A percentile compares a stretch with the other conserved stretches of the same genome.
These are phyloP conservation scores for Avena sativa DNA, from an alignment of 176 grass and related monocot genomes.

Conservation along the genomic window DNA sequence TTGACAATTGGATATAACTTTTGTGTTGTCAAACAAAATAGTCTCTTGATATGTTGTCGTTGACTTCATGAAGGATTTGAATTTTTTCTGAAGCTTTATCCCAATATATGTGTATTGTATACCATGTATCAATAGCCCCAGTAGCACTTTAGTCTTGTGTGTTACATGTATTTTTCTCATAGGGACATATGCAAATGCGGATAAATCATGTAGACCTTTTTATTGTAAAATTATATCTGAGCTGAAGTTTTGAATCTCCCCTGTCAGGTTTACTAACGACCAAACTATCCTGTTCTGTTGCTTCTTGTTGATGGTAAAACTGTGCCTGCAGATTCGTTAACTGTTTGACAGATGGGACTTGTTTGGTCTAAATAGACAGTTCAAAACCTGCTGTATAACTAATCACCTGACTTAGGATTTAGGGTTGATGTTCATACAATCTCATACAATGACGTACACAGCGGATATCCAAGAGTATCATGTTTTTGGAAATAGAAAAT, in stretches of 20 bases:
- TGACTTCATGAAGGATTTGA: slow-evolving; percentile 2
- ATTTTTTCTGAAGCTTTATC: slow-evolving; percentile 2
- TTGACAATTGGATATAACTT: neutral
- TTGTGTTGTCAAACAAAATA: neutral
- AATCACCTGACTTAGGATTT: neutral
- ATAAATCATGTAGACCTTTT: neutral
- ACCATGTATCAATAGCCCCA: neutral
- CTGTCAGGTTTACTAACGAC: neutral
- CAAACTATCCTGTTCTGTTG: slow-evolving; percentile 10
- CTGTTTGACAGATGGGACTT: slow-evolving; percentile 8
- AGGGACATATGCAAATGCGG: neutral
- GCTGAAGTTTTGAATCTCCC: neutral
- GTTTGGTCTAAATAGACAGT: neutral
- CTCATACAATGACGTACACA: slow-evolving; percentile 3
- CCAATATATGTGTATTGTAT: neutral
- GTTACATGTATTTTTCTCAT: slow-evolving; percentile 6
- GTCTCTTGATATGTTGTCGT: slow-evolving; percentile 1
- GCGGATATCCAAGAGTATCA: slow-evolving; percentile 7
- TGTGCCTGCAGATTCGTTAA: neutral
- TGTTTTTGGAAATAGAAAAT: slow-evolving; percentile 29
- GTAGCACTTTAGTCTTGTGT: neutral
- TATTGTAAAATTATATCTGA: neutral
- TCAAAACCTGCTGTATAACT: neutral
- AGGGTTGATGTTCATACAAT: slow-evolving; percentile 13
- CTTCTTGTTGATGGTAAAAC: slow-evolving; percentile 36